phyloP scores from a whole-genome alignment of 768 basidiomycete genomes.

The Pisolithus tinctorius region DNA sequence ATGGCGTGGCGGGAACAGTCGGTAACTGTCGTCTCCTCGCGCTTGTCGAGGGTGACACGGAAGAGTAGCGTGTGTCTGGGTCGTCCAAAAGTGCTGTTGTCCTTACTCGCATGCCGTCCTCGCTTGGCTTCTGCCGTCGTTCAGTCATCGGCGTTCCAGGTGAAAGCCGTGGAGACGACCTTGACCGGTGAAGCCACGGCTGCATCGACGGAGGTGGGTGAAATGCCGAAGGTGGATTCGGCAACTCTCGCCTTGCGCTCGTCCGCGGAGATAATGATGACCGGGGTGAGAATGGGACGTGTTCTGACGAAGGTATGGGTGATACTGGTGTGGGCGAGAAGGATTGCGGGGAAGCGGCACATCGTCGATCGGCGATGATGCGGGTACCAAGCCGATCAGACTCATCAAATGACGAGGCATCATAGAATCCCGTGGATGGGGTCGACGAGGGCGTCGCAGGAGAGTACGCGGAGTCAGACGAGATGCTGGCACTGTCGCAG shows the following conservation, averaged over 20 bases:
- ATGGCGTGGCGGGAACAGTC: slow-evolving; percentile 21
- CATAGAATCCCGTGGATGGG: slow-evolving; percentile 31
- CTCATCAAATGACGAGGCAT: slow-evolving; percentile 16
- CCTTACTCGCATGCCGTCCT: slow-evolving; percentile 10
- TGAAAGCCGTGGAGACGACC: slow-evolving; percentile 12
- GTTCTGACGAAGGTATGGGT: slow-evolving; percentile 25
- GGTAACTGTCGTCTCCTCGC: slow-evolving; percentile 26
- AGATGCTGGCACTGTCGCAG: slow-evolving; percentile 33
- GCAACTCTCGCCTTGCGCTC: slow-evolving; percentile 19
- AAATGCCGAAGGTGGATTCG: slow-evolving; percentile 25
- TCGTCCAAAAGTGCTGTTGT: slow-evolving; percentile 11
- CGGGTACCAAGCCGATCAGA: slow-evolving; percentile 10
- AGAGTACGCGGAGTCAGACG: slow-evolving; percentile 42
- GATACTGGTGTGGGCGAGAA: slow-evolving; percentile 21
- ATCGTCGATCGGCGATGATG: slow-evolving; percentile 5
- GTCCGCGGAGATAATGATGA: slow-evolving; percentile 14
- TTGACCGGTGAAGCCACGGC: slow-evolving; percentile 26
- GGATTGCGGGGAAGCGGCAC: slow-evolving; percentile 10
- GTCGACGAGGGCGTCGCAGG: slow-evolving; percentile 34
- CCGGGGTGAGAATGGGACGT: slow-evolving; percentile 16
- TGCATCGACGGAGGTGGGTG: slow-evolving; percentile 25
- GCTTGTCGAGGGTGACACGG: slow-evolving; percentile 11
- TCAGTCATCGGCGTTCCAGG: slow-evolving; percentile 2
- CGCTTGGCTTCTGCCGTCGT: neutral
- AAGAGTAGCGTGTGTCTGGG: slow-evolving; percentile 8